Base-by-base conservation (phyloP, 2,329 filamentous ascomycete genomes). In the Emericellopsis atlantica region DNA sequence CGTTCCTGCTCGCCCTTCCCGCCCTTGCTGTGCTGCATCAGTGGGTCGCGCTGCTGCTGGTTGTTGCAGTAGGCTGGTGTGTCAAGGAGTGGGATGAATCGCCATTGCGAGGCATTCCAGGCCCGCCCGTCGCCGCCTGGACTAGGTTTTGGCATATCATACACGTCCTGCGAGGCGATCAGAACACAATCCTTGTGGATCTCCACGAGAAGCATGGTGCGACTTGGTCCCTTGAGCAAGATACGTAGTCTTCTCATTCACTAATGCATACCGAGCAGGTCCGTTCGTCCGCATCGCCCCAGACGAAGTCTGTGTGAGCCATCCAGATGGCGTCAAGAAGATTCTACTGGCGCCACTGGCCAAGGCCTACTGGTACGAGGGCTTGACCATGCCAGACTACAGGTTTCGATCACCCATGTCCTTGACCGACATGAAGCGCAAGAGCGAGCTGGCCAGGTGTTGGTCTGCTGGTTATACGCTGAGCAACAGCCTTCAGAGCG, bases 251-350 rank as follows among this genome's bases (percentile, higher is more conserved):
- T n/a, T 15, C 16, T 5, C 7, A 35, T 10, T n/a, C 23, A 12
- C 26, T 22, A 14, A 34, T 12, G 10, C 11, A 9, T 32, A 3
- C 9, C 15, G 32, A 10, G 9, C 16, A 43, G 67, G 67, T 7
- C 54, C 56, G 2, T 55, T 70, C 2, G 64, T 71, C 12, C 62
- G 68, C 8, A 50, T 68, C 31, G 58, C 57, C 8, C 66, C 67
- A 3, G 54, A 65, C 44, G 64, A 70, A 46, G 56, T 71, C 8
- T 60, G 63, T 4, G 70, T 65, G 46, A 57, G 52, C 39, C 48
- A 56, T 29, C 48, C 54, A 3, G 44, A 45, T 18, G 40, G 18
- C 18, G 32, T 45, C 36, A 38, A 24, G 21, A 39, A 39, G 9
- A 29, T 48, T 8, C 41, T 47, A 2, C 11, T 36, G 1, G 34